Conservation (phyloP, 306 rosid genomes). For the Ziziphus jujuba region DNA sequence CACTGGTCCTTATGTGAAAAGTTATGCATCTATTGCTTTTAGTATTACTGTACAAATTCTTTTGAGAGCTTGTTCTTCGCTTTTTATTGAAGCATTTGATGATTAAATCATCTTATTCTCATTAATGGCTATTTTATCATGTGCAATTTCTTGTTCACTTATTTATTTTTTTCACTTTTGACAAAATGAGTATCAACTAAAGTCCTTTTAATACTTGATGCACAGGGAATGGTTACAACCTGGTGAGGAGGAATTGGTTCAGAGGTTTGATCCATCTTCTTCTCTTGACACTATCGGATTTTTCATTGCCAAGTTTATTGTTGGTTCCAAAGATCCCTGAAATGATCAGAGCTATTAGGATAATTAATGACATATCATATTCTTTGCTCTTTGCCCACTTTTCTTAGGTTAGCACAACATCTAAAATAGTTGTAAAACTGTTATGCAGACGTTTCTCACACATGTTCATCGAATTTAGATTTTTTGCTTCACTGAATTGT, state of each 20-base stretch:
- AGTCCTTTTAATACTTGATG: slow-evolving; percentile 13
- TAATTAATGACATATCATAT: background rate
- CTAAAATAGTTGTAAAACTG: no score
- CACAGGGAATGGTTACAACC: slow-evolving; percentile 86
- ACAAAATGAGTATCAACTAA: background rate
- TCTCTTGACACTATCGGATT: slow-evolving; percentile 84
- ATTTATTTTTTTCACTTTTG: no score
- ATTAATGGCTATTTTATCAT: no score
- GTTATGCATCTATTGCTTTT: no score
- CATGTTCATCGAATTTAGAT: no score
- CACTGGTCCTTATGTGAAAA: no score
- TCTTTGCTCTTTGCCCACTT: background rate
- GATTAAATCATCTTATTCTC: background rate
- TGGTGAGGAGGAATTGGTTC: slow-evolving; percentile 93
- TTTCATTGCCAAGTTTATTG: slow-evolving; percentile 84
- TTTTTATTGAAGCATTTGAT: no score
- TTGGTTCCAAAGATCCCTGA: slow-evolving; percentile 56
- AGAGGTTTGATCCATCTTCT: slow-evolving; percentile 90
- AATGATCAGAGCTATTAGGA: background rate
- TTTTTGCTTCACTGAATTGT: no score
- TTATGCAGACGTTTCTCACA: no score
- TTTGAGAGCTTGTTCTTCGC: background rate
- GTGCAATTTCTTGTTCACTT: background rate
- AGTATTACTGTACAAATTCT: no score
- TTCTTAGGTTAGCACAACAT: background rate